Percentiles rank a stretch among this genome's conserved stretches.
These are phyloP conservation scores for Plasmodium reichenowi DNA, from an alignment of 169 alveolate species.

Conservation along the genomic window DNA sequence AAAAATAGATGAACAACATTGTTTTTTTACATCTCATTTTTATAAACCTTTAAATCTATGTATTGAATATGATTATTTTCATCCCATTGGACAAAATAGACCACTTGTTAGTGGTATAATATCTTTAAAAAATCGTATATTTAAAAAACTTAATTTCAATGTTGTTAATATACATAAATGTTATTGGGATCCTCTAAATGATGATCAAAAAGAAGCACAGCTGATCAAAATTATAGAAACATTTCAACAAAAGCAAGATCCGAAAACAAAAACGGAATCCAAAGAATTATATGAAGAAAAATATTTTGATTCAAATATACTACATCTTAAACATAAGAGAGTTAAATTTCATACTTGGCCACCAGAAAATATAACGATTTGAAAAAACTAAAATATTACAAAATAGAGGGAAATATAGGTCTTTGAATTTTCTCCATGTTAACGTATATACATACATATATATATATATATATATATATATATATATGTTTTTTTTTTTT, in stretches of 20 bases:
- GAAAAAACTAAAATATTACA: background rate
- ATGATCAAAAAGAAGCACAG: constrained; percentile 87
- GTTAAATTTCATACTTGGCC: constrained; percentile 89
- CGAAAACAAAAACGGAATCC: constrained; percentile 19
- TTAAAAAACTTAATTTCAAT: constrained; percentile 86
- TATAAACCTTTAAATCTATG: constrained; percentile 86
- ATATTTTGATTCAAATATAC: constrained; percentile 69
- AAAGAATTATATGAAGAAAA: constrained; percentile 77
- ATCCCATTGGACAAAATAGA: constrained; percentile 81
- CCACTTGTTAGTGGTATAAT: constrained; percentile 86
- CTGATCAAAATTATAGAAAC: constrained; percentile 78
- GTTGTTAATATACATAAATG: constrained; percentile 86
- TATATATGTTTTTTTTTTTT: no score
- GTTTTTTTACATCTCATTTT: constrained; percentile 88
- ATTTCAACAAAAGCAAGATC: constrained; percentile 55
- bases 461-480: no score
- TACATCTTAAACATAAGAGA: constrained; percentile 84
- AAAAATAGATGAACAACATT: constrained; percentile 90
- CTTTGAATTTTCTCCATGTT: no score
- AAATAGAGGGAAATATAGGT: no score
- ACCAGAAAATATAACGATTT: constrained; percentile 87
- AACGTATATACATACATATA: no score
- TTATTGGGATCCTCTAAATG: constrained; percentile 84
- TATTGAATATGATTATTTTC: constrained; percentile 87
- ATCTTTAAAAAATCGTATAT: constrained; percentile 84